Base-by-base conservation (phyloP, 1,284 basidiomycete genomes). In the Paramarasmius palmivorus region DNA sequence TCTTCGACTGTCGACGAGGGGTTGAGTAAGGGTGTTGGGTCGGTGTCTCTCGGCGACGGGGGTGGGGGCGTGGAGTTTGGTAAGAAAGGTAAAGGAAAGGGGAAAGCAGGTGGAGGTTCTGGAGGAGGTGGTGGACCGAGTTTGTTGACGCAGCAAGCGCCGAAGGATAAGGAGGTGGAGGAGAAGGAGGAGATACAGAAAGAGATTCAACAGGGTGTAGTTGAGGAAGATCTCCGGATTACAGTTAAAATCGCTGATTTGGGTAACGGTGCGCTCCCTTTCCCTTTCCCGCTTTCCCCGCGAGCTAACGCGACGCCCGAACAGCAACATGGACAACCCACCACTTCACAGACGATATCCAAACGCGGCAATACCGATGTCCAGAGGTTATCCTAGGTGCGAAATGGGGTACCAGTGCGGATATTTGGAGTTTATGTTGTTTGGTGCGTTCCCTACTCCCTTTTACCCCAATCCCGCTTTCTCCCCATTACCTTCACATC, bases 191-290 rank as follows among this genome's bases (percentile, higher is more conserved):
- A 42, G 25, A 17, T 29, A 14, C 23, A 23, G 41, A 45, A 32
- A 41, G 17, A 52, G 29, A 64, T 32, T 12, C 10, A 9, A 19
- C 25, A 26, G 9, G 14, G 17, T 32, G 10, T n/a, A 44, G 41
- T 38, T 4, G 95, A 98, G 70, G 86, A 89, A 26, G 12, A 9
- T n/a, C n/a, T 29, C 25, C 17, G 25, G 66, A 97, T 99, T 60
- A 98, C 95, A 2, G 96, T 99, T 59, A 98, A 99, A 80, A 98
- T 99, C 68, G 96, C 96, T 29, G 96, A 99, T 78, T 73, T 99
- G 52, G 96, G 95, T 19, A 97, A 98, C 69, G 92, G 88, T 88
- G 57, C 38, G 82, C 67, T 38, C 47, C 45, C 54, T 29, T 29
- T 56, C 59, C 39, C 51, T 46, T 54, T 54, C 54, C 54, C 40